Base-by-base conservation (phyloP, 2,329 filamentous ascomycete genomes). In the Ceratocystis diversiconidia region DNA sequence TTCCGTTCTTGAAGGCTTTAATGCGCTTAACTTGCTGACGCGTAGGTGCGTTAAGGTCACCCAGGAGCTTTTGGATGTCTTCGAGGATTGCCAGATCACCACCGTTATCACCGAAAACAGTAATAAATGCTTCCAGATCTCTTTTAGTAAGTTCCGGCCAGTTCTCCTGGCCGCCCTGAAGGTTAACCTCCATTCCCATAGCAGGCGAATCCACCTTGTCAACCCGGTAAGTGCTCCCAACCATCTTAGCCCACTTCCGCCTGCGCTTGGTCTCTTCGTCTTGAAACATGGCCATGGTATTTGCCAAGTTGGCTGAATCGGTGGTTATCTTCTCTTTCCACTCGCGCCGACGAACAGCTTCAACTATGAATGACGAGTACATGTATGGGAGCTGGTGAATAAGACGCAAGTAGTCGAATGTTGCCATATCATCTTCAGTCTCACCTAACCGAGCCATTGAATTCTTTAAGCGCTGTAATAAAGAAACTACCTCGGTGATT, bases 1-100 rank as follows among this genome's bases (percentile, higher is more conserved):
- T 97, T 17, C 94, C 94, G 72, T 95, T 94, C 73, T 96, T 96
- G 79, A 99, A 97, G 4, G 90, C 91, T 73, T 92, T 95, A 5
- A 94, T 84, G 66, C 90, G 85, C 74, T 90, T 92, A 68, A 86
- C 84, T 72, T 95, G 92, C 73, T 94, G 90, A 70, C 88, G 90
- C 0, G 90, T 94, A 2, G 92, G 91, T 65, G 82, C 84, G 72
- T 86, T 86, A 15, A 97, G 79, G 64, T 95, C 91, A 68, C 86
- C 85, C 67, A 95, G 82, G 19, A 91, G 82, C 71, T 90, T 89
- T 2, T 80, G 78, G 43, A 97, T 80, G 63, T 95, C 89, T 10
- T 85, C 80, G 1, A 90, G 78, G 67, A 92, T 78, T 1, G 79
- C 78, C 4, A 84, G 78, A 66, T 92, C 85, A 0, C 83, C 82